Conservation (phyloP, 2,329 filamentous ascomycete species). For the Pseudohalonectria lignicola region DNA sequence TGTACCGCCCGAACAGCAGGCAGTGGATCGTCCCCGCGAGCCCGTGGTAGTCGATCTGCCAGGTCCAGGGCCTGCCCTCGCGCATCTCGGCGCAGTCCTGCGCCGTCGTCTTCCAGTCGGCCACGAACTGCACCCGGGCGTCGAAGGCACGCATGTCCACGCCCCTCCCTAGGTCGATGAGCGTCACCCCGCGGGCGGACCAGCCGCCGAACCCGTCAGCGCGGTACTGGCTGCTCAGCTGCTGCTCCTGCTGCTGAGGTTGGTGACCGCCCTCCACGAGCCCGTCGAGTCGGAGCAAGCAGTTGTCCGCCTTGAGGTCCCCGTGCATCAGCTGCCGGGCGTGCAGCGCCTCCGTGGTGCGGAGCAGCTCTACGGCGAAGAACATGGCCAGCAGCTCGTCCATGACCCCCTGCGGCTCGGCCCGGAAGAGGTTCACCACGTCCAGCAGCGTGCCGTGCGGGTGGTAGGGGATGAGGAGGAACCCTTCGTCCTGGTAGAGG, state of each 20-base stretch:
- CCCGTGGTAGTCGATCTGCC: constrained; percentile 93
- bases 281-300: constrained; percentile 69
- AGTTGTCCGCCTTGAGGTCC: constrained; percentile 92
- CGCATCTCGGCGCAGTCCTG: constrained; percentile 94
- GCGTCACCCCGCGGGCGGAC: constrained; percentile 64
- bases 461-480: constrained; percentile 77
- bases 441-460: constrained; percentile 91
- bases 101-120: constrained; percentile 83
- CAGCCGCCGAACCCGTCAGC: constrained; percentile 69
- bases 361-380: constrained; percentile 82
- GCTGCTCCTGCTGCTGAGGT: constrained; percentile 13
- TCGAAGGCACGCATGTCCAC: constrained; percentile 87
- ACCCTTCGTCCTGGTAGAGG: constrained; percentile 81
- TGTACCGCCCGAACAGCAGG: constrained; percentile 89
- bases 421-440: constrained; percentile 75
- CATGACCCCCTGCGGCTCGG: constrained; percentile 63
- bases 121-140: constrained; percentile 73
- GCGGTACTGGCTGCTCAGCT: constrained; percentile 54
- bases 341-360: constrained; percentile 82
- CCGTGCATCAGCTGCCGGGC: constrained; percentile 72
- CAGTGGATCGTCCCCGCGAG: constrained; percentile 80
- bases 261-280: constrained; percentile 16
- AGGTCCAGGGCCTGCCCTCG: constrained; percentile 90
- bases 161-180: constrained; percentile 91
- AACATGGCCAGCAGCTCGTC: constrained; percentile 93